Evolutionary conservation across 768 basidiomycete species (phyloP), one percentile per base, ranked within the genome.

Genomic region (Xerocomellus chrysenteron): DNA sequence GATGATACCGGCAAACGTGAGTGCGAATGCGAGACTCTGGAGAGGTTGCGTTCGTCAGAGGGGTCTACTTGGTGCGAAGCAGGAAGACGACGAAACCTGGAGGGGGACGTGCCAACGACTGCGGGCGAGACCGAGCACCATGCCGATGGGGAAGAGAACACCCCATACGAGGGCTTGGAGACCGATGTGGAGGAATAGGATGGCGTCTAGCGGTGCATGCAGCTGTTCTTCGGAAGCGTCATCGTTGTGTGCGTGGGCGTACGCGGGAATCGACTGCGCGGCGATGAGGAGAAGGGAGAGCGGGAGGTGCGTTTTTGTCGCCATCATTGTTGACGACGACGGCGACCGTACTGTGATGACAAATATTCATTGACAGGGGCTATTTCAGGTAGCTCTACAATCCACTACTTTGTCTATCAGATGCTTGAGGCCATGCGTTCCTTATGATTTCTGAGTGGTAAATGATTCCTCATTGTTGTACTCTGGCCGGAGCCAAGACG

Each of bases 71-170:
- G 16, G 32, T 30, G 13, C 12, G 35, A 37, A 39, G 13, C 2
- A 16, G 11, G 19, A 14, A 3, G 36, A 40, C 5, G 7, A 48
- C 47, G 36, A 45, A 30, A 60, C 90, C 74, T 96, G 94, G 5
- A 94, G 69, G 6, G 94, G 94, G 43, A 94, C 92, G 70, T 97
- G 94, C 86, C 90, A 95, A 65, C 85, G 81, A 70, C 92, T 94
- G 56, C 85, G 79, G n/a, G 83, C 74, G 16, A 92, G 74, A 17
- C 87, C 87, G 5, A 90, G 72, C 0, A 90, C 85, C 88, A 90
- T 89, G 30, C 87, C 94, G 8, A 86, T 77, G 0, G 94, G 94
- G 66, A 96, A 97, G 33, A 94, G 66, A 3, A 96, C 64, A 4
- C 92, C 92, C 94, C 94, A 96, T 5, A 90, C 84, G 9, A 80